A percentile compares a stretch with the other conserved stretches of the same genome.
These are phyloP conservation scores for Gonium pectorale DNA, from an alignment of 139 green algal species.

Conservation along the genomic window DNA sequence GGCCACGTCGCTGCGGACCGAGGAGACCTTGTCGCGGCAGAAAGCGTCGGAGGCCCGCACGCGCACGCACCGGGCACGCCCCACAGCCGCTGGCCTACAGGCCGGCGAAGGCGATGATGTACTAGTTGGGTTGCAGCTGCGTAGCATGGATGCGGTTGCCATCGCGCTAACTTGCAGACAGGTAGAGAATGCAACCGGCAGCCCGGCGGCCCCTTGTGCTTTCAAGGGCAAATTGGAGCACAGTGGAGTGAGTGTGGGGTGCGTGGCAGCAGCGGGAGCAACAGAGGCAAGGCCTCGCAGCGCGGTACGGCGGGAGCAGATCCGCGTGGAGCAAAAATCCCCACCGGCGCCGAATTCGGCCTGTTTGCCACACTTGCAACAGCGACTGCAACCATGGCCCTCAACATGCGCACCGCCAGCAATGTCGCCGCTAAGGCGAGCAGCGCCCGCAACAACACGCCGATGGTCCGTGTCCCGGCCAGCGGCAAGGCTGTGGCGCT, in stretches of 20 bases:
- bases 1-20: slow-evolving; percentile 39
- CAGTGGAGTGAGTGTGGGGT: too few relatives aligned
- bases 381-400: slow-evolving; percentile 34
- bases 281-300: too few relatives aligned
- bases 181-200: too few relatives aligned
- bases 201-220: too few relatives aligned
- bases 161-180: too few relatives aligned
- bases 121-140: slow-evolving; percentile 3
- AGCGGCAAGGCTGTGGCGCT: neutral
- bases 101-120: neutral
- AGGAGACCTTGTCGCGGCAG: slow-evolving; percentile 81
- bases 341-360: too few relatives aligned
- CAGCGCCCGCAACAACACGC: slow-evolving; percentile 7
- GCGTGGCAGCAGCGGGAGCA: too few relatives aligned
- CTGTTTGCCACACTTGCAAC: too few relatives aligned
- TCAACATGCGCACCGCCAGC: slow-evolving; percentile 21
- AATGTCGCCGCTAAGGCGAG: slow-evolving; percentile 31
- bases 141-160: too few relatives aligned
- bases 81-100: neutral
- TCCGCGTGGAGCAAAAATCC: too few relatives aligned
- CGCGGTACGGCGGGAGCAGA: too few relatives aligned
- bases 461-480: slow-evolving; percentile 26
- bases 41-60: slow-evolving; percentile 63
- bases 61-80: slow-evolving; percentile 10
- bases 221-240: too few relatives aligned